Percentiles rank a stretch among this genome's conserved stretches.
Conservation (phyloP, 495 filamentous ascomycete genomes). For the Cudoniella acicularis region DNA sequence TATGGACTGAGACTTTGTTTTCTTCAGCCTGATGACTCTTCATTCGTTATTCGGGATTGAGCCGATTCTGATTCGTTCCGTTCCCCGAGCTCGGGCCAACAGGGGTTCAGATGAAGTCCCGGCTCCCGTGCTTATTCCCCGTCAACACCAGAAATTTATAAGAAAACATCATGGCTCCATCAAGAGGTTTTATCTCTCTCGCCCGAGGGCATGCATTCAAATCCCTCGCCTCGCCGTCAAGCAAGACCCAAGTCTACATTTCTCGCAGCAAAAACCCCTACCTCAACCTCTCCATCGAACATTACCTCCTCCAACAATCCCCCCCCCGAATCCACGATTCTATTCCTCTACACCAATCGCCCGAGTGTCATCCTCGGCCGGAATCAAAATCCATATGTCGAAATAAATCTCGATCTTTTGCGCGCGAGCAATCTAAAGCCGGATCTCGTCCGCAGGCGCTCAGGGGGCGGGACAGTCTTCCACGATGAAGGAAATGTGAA, state of each 20-base stretch:
- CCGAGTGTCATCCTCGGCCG: conserved; percentile 88
- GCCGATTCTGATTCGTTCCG: no score
- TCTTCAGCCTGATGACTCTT: background rate
- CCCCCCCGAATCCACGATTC: conserved; percentile 64
- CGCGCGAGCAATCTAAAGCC: conserved; percentile 28
- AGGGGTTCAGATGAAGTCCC: background rate
- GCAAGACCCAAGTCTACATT: conserved; percentile 62
- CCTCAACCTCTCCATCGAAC: conserved; percentile 93
- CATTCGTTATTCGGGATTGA: background rate
- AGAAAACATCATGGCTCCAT: conserved; percentile 19
- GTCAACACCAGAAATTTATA: background rate
- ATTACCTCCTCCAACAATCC: conserved; percentile 75
- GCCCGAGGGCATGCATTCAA: background rate
- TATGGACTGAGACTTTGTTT: background rate
- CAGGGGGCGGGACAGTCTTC: conserved; percentile 89
- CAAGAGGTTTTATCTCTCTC: conserved; percentile 16
- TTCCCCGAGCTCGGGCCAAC: background rate
- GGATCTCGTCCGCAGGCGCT: conserved; percentile 73
- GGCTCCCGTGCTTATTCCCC: background rate
- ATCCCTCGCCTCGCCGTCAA: background rate
- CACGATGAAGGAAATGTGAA: conserved; percentile 92
- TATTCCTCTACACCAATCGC: conserved; percentile 84
- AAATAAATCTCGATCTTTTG: conserved; percentile 62
- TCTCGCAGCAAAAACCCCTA: conserved; percentile 74
- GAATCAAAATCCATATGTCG: conserved; percentile 97